A percentile compares a stretch with the other conserved stretches of the same genome.
These are phyloP conservation scores for Serendipita indica DNA, from an alignment of 768 basidiomycete genomes.

Conservation along the genomic window DNA sequence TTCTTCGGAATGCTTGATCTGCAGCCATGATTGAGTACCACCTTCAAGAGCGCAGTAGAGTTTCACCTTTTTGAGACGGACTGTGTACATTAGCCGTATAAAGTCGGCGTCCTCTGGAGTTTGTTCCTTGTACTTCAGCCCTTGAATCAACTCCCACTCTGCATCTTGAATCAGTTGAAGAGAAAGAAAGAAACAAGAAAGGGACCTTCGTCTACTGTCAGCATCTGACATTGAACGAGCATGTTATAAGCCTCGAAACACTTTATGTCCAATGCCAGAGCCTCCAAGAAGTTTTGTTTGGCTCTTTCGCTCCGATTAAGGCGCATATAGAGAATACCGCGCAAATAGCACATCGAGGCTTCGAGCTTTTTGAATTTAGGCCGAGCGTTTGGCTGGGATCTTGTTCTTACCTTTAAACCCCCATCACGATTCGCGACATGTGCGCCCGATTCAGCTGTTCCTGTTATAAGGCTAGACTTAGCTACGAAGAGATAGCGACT, in stretches of 20 bases:
- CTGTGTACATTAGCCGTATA: slow-evolving; percentile 81
- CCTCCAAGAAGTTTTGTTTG: slow-evolving; percentile 92
- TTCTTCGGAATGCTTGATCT: slow-evolving; percentile 67
- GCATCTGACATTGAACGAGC: slow-evolving; percentile 84
- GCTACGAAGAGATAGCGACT: slow-evolving; percentile 12
- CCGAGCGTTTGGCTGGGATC: no score
- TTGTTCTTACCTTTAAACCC: slow-evolving; percentile 78
- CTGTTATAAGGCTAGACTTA: neutral
- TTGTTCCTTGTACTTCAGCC: slow-evolving; percentile 68
- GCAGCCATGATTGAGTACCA: neutral
- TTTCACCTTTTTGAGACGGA: slow-evolving; percentile 63
- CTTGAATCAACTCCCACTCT: slow-evolving; percentile 96
- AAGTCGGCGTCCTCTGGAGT: slow-evolving; percentile 81
- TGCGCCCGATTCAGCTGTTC: slow-evolving; percentile 44
- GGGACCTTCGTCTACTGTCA: slow-evolving; percentile 84
- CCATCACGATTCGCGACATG: slow-evolving; percentile 73
- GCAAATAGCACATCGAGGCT: slow-evolving; percentile 91
- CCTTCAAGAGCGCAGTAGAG: neutral
- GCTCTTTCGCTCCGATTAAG: slow-evolving; percentile 81
- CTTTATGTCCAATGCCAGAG: slow-evolving; percentile 84
- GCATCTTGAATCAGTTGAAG: slow-evolving; percentile 8
- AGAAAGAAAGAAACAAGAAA: slow-evolving; percentile 8
- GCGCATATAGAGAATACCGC: slow-evolving; percentile 88
- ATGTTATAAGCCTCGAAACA: slow-evolving; percentile 94
- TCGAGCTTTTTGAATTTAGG: slow-evolving; percentile 79